These are phyloP conservation scores for Cladophialophora yegresii DNA, from an alignment of 2,329 filamentous ascomycete species.

Conservation along the genomic window DNA sequence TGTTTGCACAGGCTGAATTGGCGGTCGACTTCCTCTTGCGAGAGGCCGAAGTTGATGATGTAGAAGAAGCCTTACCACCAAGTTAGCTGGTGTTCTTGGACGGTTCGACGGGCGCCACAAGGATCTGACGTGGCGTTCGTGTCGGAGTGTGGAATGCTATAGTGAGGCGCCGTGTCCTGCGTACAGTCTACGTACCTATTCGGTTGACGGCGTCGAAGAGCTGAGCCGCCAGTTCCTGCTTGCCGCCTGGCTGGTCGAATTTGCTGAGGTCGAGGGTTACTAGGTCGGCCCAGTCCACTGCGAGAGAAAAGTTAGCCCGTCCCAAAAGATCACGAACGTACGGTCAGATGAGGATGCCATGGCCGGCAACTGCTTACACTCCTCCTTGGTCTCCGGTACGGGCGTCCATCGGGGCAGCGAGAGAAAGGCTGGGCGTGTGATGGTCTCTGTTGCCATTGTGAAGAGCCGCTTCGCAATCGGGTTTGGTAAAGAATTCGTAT, in stretches of 20 bases:
- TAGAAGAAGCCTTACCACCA: constrained; percentile 66
- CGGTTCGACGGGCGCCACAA: not conserved
- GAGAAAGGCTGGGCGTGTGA: constrained; percentile 3
- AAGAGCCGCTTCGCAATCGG: not conserved
- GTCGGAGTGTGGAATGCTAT: not conserved
- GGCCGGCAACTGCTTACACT: constrained; percentile 14
- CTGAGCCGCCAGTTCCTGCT: constrained; percentile 55
- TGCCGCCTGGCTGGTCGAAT: constrained; percentile 57
- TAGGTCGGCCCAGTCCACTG: constrained; percentile 35
- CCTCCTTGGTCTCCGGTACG: constrained; percentile 26
- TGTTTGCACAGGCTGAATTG: constrained; percentile 62
- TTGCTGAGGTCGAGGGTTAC: constrained; percentile 50
- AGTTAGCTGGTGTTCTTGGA: not conserved
- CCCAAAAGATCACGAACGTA: not conserved
- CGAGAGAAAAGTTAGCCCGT: not conserved
- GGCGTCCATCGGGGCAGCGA: constrained; percentile 24
- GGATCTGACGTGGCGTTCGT: too few species aligned
- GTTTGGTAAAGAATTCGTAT: not conserved
- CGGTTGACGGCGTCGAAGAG: constrained; percentile 56
- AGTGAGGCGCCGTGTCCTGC: not conserved
- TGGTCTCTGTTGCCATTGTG: constrained; percentile 24
- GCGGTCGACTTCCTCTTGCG: constrained; percentile 58
- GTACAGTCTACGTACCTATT: constrained; percentile 33
- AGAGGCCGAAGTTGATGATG: constrained; percentile 61
- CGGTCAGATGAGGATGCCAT: too few species aligned